phyloP scores from a whole-genome alignment of 2,329 filamentous ascomycete genomes.

The Aspergillus tamarii region DNA sequence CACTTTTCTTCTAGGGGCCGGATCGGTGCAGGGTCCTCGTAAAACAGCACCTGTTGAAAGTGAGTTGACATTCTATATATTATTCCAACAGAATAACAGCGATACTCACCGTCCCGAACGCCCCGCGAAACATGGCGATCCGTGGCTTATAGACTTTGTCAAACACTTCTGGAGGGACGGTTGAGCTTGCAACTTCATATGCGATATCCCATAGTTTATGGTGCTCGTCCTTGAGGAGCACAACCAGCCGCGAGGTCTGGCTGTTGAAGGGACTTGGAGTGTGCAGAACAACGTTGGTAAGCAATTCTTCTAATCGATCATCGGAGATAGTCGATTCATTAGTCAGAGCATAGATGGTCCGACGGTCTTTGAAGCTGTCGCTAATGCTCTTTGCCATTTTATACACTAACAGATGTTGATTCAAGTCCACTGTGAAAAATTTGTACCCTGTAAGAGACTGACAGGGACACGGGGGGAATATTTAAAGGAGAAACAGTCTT shows the following conservation, averaged over 20 bases:
- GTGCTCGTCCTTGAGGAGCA: slow-evolving; percentile 81
- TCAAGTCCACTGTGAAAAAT: neutral
- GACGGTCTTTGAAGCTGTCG: slow-evolving; percentile 30
- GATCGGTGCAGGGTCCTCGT: slow-evolving; percentile 73
- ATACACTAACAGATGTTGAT: neutral
- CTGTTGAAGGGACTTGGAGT: slow-evolving; percentile 86
- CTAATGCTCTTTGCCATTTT: neutral
- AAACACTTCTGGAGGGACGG: neutral
- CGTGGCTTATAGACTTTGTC: neutral
- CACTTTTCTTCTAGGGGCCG: slow-evolving; percentile 69
- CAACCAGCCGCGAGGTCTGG: slow-evolving; percentile 76
- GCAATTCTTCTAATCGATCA: slow-evolving; percentile 40
- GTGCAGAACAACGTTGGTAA: slow-evolving; percentile 61
- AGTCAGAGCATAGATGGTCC: slow-evolving; percentile 41
- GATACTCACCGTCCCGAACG: slow-evolving; percentile 69
- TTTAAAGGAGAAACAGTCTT: neutral
- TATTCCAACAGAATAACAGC: neutral
- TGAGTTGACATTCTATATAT: neutral
- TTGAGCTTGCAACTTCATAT: neutral
- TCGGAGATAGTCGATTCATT: slow-evolving; percentile 40
- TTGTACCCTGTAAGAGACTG: neutral
- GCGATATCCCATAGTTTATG: slow-evolving; percentile 83
- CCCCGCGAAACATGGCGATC: slow-evolving; percentile 43
- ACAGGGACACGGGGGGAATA: neutral
- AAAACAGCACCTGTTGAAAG: slow-evolving; percentile 70